Conservation (phyloP, 805 yeast genomes). For the Barnettozyma wickerhamii region DNA sequence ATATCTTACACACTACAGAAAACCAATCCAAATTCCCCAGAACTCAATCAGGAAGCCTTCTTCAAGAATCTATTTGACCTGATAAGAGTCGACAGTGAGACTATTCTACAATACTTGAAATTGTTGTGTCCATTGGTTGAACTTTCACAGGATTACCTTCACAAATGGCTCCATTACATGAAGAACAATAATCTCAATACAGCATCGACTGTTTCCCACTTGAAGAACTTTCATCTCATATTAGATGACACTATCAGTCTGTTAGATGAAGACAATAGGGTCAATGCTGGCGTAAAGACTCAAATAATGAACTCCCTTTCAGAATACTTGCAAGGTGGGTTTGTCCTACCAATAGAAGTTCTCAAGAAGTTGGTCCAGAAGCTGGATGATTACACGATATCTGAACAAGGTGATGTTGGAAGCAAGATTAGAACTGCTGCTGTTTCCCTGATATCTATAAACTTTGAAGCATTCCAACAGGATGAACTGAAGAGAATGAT, state of each 20-base stretch:
- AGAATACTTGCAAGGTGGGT: conserved; percentile 2
- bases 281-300: conserved; percentile 18
- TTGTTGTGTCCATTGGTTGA: conserved; percentile 14
- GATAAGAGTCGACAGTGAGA: conserved; percentile 16
- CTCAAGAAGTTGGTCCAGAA: conserved; percentile 27
- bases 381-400: conserved; percentile 72
- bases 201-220: conserved; percentile 33
- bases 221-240: conserved; percentile 10
- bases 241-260: conserved; percentile 11
- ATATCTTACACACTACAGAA: conserved; percentile 16
- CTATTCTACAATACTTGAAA: conserved; percentile 8
- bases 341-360: neutral
- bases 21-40: neutral
- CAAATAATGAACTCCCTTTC: conserved; percentile 18
- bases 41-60: conserved; percentile 1
- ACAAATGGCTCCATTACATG: conserved; percentile 35
- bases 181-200: conserved; percentile 34
- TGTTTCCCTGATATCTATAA: conserved; percentile 34
- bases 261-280: conserved; percentile 20
- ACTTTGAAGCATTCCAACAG: conserved; percentile 18
- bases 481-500: conserved; percentile 15
- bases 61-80: conserved; percentile 20
- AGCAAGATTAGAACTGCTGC: conserved; percentile 58
- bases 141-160: conserved; percentile 8
- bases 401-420: conserved; percentile 92